Percentiles rank a stretch among this genome's conserved stretches.
Conservation (phyloP, 2,329 filamentous ascomycete genomes). For the Cryoendolithus antarcticus region DNA sequence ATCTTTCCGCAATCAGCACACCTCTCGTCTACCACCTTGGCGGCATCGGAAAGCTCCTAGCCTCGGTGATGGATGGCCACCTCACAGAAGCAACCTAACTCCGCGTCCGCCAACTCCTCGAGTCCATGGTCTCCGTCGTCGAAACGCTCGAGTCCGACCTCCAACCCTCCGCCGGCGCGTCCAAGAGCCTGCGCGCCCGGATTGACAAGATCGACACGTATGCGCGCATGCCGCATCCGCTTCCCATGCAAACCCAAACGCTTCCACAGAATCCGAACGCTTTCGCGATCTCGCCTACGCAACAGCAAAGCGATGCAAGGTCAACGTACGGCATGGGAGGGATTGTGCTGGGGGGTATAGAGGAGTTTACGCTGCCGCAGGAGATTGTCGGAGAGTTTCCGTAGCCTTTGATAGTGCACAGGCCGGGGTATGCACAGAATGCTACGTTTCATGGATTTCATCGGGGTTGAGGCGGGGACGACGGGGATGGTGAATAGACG, state of each 20-base stretch:
- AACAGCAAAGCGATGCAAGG: too few species aligned
- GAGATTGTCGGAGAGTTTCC: constrained; percentile 31
- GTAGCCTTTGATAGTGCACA: constrained; percentile 18
- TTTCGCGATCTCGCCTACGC: too few species aligned
- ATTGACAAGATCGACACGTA: constrained; percentile 34
- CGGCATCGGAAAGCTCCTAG: constrained; percentile 38
- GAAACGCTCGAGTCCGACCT: constrained; percentile 32
- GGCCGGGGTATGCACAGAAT: too few species aligned
- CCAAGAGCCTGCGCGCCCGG: constrained; percentile 28
- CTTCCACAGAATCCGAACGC: too few species aligned
- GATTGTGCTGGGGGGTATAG: constrained; percentile 3
- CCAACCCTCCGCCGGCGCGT: constrained; percentile 28
- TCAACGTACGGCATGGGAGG: too few species aligned
- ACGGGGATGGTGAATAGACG: too few species aligned
- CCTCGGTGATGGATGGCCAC: constrained; percentile 33
- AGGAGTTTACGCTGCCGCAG: constrained; percentile 29
- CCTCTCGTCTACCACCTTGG: constrained; percentile 38
- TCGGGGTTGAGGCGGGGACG: too few species aligned
- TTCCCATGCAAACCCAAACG: neutral
- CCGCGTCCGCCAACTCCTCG: constrained; percentile 30
- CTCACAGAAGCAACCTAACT: constrained; percentile 32
- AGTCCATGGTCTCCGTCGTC: constrained; percentile 35
- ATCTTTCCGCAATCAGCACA: constrained; percentile 36
- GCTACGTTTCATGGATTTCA: too few species aligned
- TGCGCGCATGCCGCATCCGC: constrained; percentile 18